phyloP scores from a whole-genome alignment of 768 basidiomycete species.

The Rickenella mellea region DNA sequence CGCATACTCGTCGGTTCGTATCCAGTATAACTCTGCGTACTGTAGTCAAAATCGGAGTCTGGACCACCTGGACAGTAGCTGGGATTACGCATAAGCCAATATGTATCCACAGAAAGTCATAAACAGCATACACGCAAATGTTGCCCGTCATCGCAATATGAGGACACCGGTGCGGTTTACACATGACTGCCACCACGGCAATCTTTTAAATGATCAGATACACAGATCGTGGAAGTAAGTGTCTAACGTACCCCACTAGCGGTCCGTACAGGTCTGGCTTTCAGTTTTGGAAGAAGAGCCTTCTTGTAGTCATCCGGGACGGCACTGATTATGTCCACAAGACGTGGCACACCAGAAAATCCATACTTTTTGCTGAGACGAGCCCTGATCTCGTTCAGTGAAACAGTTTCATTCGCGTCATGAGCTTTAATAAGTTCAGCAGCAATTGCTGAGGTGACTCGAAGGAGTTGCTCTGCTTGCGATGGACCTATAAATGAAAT shows the following conservation, averaged over 20 bases:
- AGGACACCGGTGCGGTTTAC: slow-evolving; percentile 98
- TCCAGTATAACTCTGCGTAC: slow-evolving; percentile 92
- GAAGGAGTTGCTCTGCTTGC: slow-evolving; percentile 82
- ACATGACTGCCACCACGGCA: slow-evolving; percentile 99
- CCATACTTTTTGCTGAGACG: slow-evolving; percentile 86
- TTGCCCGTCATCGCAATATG: slow-evolving; percentile 99
- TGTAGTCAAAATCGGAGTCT: slow-evolving; percentile 99
- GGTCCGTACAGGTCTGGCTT: slow-evolving; percentile 89
- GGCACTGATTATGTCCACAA: slow-evolving; percentile 97
- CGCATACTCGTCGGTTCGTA: slow-evolving; percentile 99
- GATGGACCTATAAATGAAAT: slow-evolving; percentile 68
- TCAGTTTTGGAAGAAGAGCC: slow-evolving; percentile 78
- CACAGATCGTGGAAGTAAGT: background rate
- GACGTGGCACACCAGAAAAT: slow-evolving; percentile 77
- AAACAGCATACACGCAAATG: slow-evolving; percentile 79
- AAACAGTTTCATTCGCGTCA: slow-evolving; percentile 66
- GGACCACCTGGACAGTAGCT: slow-evolving; percentile 98
- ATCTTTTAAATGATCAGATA: slow-evolving; percentile 44
- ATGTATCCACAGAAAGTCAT: background rate
- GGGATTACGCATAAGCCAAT: background rate
- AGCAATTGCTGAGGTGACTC: slow-evolving; percentile 91
- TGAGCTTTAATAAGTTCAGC: slow-evolving; percentile 87
- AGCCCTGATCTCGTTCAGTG: slow-evolving; percentile 80
- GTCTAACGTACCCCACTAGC: slow-evolving; percentile 76
- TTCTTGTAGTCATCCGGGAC: slow-evolving; percentile 98